Percentiles rank a stretch among this genome's conserved stretches.
phyloP scores from a whole-genome alignment of 345 rosid species.

The Carallia pectinifolia region DNA sequence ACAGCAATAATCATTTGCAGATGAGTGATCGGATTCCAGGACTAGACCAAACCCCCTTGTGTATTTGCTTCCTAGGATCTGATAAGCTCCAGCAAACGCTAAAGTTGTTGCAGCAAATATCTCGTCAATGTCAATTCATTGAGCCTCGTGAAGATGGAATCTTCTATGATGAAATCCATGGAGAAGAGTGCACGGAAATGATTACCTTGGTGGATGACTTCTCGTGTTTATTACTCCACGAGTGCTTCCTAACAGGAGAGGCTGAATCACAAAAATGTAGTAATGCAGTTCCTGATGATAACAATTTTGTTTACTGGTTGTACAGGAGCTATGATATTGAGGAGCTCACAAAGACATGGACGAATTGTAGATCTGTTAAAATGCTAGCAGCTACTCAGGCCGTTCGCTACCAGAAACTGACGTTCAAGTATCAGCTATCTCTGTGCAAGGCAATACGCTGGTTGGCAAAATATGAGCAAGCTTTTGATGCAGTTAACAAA shows the following conservation, averaged over 20 bases:
- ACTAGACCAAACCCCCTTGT: slow-evolving; percentile 1
- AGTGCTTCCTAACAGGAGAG: neutral
- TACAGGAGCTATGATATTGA: neutral
- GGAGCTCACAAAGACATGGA: neutral
- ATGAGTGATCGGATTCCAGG: neutral
- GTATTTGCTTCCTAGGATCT: neutral
- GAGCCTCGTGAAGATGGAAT: neutral
- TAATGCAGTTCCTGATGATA: neutral
- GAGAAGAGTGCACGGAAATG: neutral
- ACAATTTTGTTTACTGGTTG: neutral
- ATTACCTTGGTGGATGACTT: neutral
- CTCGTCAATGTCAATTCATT: neutral
- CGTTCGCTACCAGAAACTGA: neutral
- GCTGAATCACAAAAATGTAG: neutral
- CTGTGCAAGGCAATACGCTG: neutral
- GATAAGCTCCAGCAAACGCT: neutral
- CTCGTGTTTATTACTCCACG: slow-evolving; percentile 1
- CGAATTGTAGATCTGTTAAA: neutral
- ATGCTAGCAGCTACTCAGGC: neutral
- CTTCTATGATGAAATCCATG: neutral
- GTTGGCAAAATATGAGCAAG: neutral
- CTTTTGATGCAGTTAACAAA: neutral
- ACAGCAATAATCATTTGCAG: neutral
- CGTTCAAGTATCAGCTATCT: no score
- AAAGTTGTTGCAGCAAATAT: neutral